Base-by-base conservation (phyloP, 805 yeast species). In the Vanderwaltozyma polyspora region DNA sequence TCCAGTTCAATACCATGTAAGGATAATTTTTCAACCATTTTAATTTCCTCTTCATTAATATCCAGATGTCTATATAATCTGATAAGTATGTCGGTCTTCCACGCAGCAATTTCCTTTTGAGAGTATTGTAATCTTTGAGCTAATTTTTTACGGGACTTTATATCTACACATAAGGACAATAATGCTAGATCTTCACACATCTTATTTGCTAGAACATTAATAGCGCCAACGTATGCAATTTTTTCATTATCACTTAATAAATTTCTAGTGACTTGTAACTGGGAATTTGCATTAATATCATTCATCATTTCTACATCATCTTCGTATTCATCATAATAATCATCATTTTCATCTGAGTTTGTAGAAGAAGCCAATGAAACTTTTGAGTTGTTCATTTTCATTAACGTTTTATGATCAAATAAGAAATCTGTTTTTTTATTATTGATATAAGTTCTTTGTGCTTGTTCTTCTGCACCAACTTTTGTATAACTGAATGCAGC, bases 171-270 rank as follows among this genome's bases (percentile, higher is more conserved):
- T 15, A 64, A 52, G 36, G 73, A 68, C 15, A 76, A 53, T 33
- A 64, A 60, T 1, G 91, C 87, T 38, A 87, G 59, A n/a, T 74
- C 76, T 0, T 83, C 72, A 14, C 94, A 94, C 79, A 86, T 74
- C 15, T 81, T 82, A 17, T 80, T 82, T 34, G 78, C 70, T 5
- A 80, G 67, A 24, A 91, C 68, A 45, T 82, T 79, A 7, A 80
- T 76, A 8, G 89, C 66, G 0, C 95, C 97, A 6, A 82, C 81
- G 51, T 91, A 91, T 2, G 97, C 97, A 41, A 87, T 79, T 48
- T 83, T 79, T 55, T 91, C 95, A 12, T 79, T 66, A 13, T 85
- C 97, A 6, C 76, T 67, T 12, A 91, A 66, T 73, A 91, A 72
- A 17, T 75, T 72, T 52, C 78, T 84, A 5, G 96, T 91, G 1